Evolutionary conservation across 2,329 filamentous ascomycete species (phyloP), one percentile per base, ranked within the genome.

Genomic region (Basipetospora chlamydospora): DNA sequence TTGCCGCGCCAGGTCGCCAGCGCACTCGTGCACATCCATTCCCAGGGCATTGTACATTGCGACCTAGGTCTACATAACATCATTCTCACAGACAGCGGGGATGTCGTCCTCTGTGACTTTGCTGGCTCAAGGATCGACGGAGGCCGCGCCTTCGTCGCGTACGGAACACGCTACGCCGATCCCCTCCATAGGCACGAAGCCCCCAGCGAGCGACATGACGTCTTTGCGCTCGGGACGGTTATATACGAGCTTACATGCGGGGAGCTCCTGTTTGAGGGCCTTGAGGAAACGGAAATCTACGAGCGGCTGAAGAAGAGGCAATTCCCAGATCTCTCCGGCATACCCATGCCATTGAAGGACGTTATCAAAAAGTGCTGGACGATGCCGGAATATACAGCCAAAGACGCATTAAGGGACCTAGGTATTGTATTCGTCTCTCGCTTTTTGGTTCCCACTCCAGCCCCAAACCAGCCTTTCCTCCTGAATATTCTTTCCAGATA

Each of bases 331-430:
- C 30, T 33, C 3, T 33, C 30, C 13, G 17, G 11, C 11, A 20
- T 33, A 33, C 17, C 17, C 11, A 22, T 33, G 18, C 16, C 30
- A 12, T 9, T 33, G 21, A 20, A 18, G 13, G 15, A 13, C 5
- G 30, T 33, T 11, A 33, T 33, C 15, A 18, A 33, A 18, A 33
- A 33, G 21, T 33, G 30, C 16, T 33, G 30, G 30, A 33, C 30
- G 8, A 18, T 21, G 11, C 16, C 21, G 11, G 17, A 33, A 18
- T 33, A 33, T 21, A 33, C 30, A 8, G 30, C 30, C 10, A 20
- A 3, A 7, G 16, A 33, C 13, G 30, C 30, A 13, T 10, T 18
- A 13, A 33, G 15, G 17, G 30, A 20, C 5, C 30, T 33, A 33
- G 30, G 30, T 33, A 33, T 10, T 16, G 15, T n/a, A 8, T 21